phyloP scores from a whole-genome alignment of 768 basidiomycete species.

The Dacryopinax primogenitus region DNA sequence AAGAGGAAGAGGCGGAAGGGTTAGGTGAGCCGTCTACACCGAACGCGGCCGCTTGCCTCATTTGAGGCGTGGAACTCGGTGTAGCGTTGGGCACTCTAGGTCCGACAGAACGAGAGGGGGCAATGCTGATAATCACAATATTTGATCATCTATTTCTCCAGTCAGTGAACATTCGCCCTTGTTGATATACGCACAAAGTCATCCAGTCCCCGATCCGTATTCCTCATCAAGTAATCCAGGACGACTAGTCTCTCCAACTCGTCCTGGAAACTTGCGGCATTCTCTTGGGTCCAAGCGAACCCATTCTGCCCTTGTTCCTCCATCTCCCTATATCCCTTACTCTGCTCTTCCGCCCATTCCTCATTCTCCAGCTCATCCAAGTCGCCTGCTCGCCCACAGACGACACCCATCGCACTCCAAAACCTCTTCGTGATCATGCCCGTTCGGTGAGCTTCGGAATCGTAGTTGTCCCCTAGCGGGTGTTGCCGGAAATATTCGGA shows the following conservation, averaged over 20 bases:
- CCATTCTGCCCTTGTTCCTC: conserved; percentile 32
- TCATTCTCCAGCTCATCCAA: conserved; percentile 56
- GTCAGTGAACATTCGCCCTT: not conserved
- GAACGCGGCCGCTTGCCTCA: conserved; percentile 18
- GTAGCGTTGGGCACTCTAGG: conserved; percentile 47
- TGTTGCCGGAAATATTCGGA: conserved; percentile 1
- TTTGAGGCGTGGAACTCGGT: conserved; percentile 25
- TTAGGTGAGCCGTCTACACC: conserved; percentile 8
- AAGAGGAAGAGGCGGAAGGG: conserved; percentile 2
- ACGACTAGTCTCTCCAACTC: not conserved
- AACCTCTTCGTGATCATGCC: conserved; percentile 54
- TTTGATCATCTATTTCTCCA: conserved; percentile 69
- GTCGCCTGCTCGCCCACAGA: conserved; percentile 77
- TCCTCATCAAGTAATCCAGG: conserved; percentile 79
- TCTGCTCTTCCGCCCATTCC: conserved; percentile 61
- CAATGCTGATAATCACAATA: conserved; percentile 74
- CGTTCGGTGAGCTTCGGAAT: conserved; percentile 66
- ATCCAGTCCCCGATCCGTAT: conserved; percentile 78
- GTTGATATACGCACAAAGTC: conserved; percentile 38
- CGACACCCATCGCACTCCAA: conserved; percentile 52
- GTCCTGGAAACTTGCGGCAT: conserved; percentile 26
- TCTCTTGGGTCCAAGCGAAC: conserved; percentile 27
- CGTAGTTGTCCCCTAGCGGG: conserved; percentile 22
- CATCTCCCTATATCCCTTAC: conserved; percentile 51
- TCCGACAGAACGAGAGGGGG: conserved; percentile 54